Evolutionary conservation across 2,329 filamentous ascomycete species (phyloP).

Genomic region (Graphilbum ipis-grandicollis): DNA sequence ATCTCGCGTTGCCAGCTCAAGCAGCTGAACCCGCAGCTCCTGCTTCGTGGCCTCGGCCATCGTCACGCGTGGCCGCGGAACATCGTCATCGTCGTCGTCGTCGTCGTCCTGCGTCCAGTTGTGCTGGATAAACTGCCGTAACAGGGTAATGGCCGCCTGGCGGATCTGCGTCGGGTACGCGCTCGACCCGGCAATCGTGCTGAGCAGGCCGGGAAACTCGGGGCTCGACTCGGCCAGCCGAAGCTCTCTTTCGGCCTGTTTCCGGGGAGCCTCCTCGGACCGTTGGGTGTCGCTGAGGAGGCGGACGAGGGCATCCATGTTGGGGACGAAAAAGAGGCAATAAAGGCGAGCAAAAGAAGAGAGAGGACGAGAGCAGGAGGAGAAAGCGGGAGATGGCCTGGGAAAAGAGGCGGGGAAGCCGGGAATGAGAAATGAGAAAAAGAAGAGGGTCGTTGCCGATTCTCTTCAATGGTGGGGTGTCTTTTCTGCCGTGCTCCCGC

Average conservation of each 20-base stretch:
- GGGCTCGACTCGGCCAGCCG: constrained; percentile 50
- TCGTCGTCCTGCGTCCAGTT: constrained; percentile 70
- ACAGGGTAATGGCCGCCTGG: constrained; percentile 62
- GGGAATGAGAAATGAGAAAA: too few relatives aligned
- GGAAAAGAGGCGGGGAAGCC: not conserved
- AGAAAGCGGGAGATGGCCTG: not conserved
- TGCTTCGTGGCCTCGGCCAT: constrained; percentile 59
- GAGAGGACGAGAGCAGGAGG: not conserved
- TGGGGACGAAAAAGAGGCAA: constrained; percentile 7
- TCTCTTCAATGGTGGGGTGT: too few relatives aligned
- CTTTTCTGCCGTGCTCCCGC: too few relatives aligned
- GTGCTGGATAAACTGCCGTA: constrained; percentile 68
- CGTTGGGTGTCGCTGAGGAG: constrained; percentile 79
- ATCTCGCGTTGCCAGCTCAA: constrained; percentile 58
- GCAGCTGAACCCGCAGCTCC: constrained; percentile 53
- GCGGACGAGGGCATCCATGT: constrained; percentile 83
- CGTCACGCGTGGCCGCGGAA: constrained; percentile 31
- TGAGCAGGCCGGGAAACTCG: constrained; percentile 62
- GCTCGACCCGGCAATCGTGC: constrained; percentile 62
- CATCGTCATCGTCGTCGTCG: constrained; percentile 47
- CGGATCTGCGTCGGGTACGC: constrained; percentile 59
- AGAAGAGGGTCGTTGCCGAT: too few relatives aligned
- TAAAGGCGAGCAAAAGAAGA: not conserved
- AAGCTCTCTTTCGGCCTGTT: constrained; percentile 72
- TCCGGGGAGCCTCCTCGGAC: constrained; percentile 56